A percentile compares a stretch with the other conserved stretches of the same genome.
Evolutionary conservation across 108 stramenopile genomes (phyloP).

Genomic region (Epithemia pelagica): DNA sequence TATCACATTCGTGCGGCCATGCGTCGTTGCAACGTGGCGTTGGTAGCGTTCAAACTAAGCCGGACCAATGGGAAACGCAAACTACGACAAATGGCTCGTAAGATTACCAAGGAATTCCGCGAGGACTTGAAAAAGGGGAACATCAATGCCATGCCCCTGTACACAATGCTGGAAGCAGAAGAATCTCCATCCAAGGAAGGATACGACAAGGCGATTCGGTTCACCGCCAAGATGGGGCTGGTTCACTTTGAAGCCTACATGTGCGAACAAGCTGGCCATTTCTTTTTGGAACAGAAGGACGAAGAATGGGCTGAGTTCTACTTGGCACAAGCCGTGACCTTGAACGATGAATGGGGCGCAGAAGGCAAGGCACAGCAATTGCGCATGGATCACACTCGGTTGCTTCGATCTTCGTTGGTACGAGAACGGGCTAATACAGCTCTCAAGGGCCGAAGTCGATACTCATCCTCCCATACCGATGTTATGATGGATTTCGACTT

Average conservation of each 20-base stretch:
- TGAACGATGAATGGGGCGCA: slow-evolving; percentile 44
- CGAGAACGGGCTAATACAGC: slow-evolving; percentile 9
- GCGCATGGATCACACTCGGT: background rate
- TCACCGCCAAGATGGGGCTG: slow-evolving; percentile 19
- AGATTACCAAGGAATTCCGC: slow-evolving; percentile 13
- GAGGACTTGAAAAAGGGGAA: slow-evolving; percentile 14
- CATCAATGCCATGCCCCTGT: slow-evolving; percentile 15
- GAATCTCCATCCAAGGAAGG: slow-evolving; percentile 24
- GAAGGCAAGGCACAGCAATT: slow-evolving; percentile 21
- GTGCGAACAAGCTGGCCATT: slow-evolving; percentile 26
- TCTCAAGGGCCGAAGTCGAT: slow-evolving; percentile 23
- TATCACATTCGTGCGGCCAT: slow-evolving; percentile 2
- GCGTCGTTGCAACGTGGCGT: slow-evolving; percentile 6
- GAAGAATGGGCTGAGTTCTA: slow-evolving; percentile 22
- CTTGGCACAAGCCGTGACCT: slow-evolving; percentile 19
- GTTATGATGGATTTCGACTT: slow-evolving; percentile 5
- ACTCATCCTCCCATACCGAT: slow-evolving; percentile 12
- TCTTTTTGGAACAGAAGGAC: slow-evolving; percentile 20
- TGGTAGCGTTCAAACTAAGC: slow-evolving; percentile 8
- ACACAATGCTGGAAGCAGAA: slow-evolving; percentile 22
- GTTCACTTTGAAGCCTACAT: slow-evolving; percentile 27
- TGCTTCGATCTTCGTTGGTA: slow-evolving; percentile 12
- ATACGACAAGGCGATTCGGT: slow-evolving; percentile 22
- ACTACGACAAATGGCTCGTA: slow-evolving; percentile 11
- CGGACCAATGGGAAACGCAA: slow-evolving; percentile 5